These are phyloP conservation scores for Geotrichum carabidarum DNA, from an alignment of 1,139 yeast genomes.

Conservation along the genomic window DNA sequence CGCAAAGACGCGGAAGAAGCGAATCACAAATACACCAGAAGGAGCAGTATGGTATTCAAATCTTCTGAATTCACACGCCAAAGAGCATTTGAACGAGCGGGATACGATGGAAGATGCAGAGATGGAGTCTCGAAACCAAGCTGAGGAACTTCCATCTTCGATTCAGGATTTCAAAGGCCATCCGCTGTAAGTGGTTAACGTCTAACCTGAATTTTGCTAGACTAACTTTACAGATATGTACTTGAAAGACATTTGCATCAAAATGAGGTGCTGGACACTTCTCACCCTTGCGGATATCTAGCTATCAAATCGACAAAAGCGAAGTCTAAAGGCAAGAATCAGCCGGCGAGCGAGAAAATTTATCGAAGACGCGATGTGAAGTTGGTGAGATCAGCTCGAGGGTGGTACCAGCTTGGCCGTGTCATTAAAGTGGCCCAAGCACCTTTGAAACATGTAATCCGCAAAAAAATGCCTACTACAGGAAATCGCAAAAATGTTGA, in stretches of 20 bases:
- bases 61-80: conserved; percentile 29
- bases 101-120: conserved; percentile 71
- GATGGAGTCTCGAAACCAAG: conserved; percentile 57
- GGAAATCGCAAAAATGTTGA: conserved; percentile 20
- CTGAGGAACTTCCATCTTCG: conserved; percentile 85
- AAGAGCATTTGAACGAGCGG: conserved; percentile 31
- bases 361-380: conserved; percentile 65
- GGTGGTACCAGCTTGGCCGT: conserved; percentile 84
- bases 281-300: conserved; percentile 70
- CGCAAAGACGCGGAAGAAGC: conserved; percentile 66
- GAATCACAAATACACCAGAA: conserved; percentile 52
- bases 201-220: background rate
- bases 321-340: background rate
- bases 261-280: conserved; percentile 68
- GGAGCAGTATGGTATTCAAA: conserved; percentile 61
- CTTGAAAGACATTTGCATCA: conserved; percentile 66
- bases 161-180: conserved; percentile 80
- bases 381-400: conserved; percentile 62
- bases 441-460: conserved; percentile 49
- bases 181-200: conserved; percentile 45
- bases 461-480: conserved; percentile 28
- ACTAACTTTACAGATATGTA: conserved; percentile 45
- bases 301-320: conserved; percentile 30
- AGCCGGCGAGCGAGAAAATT: conserved; percentile 39
- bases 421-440: conserved; percentile 64